These are phyloP conservation scores for Bisporella sp. DNA, from an alignment of 2,329 filamentous ascomycete species.

Conservation along the genomic window DNA sequence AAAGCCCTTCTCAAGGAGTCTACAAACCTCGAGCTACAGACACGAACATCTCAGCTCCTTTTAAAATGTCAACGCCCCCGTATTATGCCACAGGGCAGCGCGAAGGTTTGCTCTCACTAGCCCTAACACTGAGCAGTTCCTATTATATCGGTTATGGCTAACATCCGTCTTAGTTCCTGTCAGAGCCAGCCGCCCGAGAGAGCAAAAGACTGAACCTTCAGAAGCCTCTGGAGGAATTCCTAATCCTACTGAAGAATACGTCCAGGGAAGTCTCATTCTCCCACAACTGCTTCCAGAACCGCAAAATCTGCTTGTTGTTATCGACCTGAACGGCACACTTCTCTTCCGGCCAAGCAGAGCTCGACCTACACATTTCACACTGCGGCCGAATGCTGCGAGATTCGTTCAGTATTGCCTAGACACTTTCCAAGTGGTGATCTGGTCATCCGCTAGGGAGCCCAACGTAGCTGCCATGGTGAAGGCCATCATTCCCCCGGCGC, in stretches of 20 bases:
- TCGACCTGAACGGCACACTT: constrained; percentile 92
- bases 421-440: constrained; percentile 76
- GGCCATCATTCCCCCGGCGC: constrained; percentile 50
- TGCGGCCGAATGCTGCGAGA: constrained; percentile 57
- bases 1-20: too few species aligned
- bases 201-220: constrained; percentile 17
- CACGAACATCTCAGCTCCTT: too few species aligned
- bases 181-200: not conserved
- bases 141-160: too few species aligned
- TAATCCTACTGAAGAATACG: constrained; percentile 51
- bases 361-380: constrained; percentile 46
- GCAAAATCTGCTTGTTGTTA: constrained; percentile 67
- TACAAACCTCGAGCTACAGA: too few species aligned
- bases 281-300: constrained; percentile 38
- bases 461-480: constrained; percentile 67
- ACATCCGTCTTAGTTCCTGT: too few species aligned
- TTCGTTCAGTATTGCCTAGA: constrained; percentile 72
- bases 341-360: constrained; percentile 58
- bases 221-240: constrained; percentile 39
- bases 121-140: too few species aligned
- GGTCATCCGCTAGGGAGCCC: constrained; percentile 73
- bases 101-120: too few species aligned
- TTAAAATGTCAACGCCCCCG: too few species aligned
- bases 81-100: too few species aligned
- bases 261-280: constrained; percentile 42